Evolutionary conservation across 352 stramenopile species (phyloP).

Genomic region (Globisporangium cystogenes): DNA sequence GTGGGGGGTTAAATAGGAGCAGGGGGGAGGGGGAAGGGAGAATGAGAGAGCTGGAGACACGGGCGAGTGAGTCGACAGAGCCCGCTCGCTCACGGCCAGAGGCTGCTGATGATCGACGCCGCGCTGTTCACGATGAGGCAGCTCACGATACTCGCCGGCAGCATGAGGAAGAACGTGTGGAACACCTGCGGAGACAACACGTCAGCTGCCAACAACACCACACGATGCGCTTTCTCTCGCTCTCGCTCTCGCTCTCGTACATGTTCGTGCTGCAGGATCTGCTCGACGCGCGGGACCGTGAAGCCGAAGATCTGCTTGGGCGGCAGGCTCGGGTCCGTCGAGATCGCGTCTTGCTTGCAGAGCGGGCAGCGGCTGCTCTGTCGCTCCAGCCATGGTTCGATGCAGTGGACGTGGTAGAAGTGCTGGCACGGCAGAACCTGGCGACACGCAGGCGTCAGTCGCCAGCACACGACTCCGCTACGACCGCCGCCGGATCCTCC

Average conservation of each 20-base stretch:
- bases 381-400: conserved; percentile 80
- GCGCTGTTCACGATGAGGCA: conserved; percentile 75
- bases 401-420: conserved; percentile 83
- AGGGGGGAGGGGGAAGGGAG: neutral
- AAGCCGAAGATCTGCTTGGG: conserved; percentile 69
- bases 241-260: too few species aligned
- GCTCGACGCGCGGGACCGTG: conserved; percentile 43
- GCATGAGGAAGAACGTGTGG: conserved; percentile 78
- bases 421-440: conserved; percentile 80
- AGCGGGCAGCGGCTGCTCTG: conserved; percentile 75
- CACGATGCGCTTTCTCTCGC: neutral
- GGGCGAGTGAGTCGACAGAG: neutral
- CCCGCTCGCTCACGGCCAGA: conserved; percentile 48
- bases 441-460: too few species aligned
- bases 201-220: neutral
- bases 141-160: conserved; percentile 74
- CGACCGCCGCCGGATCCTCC: too few species aligned
- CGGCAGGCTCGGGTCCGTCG: conserved; percentile 31
- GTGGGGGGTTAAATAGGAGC: neutral
- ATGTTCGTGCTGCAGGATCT: conserved; percentile 75
- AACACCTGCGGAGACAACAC: conserved; percentile 37
- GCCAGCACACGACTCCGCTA: too few species aligned
- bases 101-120: conserved; percentile 63
- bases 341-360: conserved; percentile 80
- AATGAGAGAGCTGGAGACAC: neutral